Evolutionary conservation across 2,329 filamentous ascomycete genomes (phyloP).

Genomic region (Fusarium brevicatenulatum): DNA sequence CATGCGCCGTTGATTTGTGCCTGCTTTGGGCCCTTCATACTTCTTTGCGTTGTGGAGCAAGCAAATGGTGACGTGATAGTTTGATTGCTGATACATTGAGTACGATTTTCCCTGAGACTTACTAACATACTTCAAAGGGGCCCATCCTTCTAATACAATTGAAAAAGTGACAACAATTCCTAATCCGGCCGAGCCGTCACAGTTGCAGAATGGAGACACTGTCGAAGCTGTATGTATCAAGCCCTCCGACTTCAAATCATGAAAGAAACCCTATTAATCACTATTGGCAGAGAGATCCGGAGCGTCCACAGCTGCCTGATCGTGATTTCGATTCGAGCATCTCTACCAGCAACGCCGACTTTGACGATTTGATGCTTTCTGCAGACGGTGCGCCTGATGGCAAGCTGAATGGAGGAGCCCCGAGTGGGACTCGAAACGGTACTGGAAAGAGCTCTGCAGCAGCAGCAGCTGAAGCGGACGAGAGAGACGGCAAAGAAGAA

Average conservation of each 20-base stretch:
- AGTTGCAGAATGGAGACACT: slow-evolving; percentile 3
- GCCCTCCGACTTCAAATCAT: background rate
- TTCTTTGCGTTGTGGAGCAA: background rate
- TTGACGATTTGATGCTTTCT: slow-evolving; percentile 21
- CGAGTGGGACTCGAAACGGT: background rate
- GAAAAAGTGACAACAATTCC: slow-evolving; percentile 40
- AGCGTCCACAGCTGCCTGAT: slow-evolving; percentile 21
- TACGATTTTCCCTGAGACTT: background rate
- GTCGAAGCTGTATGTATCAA: slow-evolving; percentile 18
- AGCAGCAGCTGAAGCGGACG: slow-evolving; percentile 18
- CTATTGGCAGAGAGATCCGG: background rate
- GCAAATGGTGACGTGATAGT: slow-evolving; percentile 1
- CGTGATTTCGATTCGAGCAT: slow-evolving; percentile 25
- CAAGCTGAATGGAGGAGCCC: background rate
- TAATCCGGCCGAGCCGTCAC: slow-evolving; percentile 27
- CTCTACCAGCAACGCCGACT: slow-evolving; percentile 35
- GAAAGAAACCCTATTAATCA: slow-evolving; percentile 3
- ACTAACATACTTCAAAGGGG: slow-evolving; percentile 25
- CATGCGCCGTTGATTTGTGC: background rate
- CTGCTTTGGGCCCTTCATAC: background rate
- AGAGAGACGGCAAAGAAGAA: background rate
- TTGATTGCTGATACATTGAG: background rate
- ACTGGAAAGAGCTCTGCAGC: slow-evolving; percentile 17
- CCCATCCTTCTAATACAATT: slow-evolving; percentile 13
- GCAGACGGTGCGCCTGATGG: slow-evolving; percentile 28